Percentiles rank a stretch among this genome's conserved stretches.
phyloP scores from a whole-genome alignment of 108 stramenopile genomes.

The Fragilaria radians region DNA sequence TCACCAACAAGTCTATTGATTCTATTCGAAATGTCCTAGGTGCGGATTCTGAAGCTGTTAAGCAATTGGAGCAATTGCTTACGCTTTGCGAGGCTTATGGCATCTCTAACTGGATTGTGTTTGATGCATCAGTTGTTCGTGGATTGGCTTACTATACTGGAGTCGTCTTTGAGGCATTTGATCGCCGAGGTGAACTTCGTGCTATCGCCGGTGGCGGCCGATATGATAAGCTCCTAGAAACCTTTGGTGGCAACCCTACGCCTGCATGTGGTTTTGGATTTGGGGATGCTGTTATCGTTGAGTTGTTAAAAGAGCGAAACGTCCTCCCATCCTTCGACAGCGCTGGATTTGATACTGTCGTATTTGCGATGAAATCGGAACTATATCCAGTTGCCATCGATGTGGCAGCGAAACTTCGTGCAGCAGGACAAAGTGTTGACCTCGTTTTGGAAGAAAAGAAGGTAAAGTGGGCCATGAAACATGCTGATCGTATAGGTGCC shows the following conservation, averaged over 20 bases:
- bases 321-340: constrained; percentile 84
- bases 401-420: constrained; percentile 58
- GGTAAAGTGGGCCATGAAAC: constrained; percentile 94
- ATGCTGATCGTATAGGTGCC: constrained; percentile 88
- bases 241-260: constrained; percentile 90
- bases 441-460: constrained; percentile 87
- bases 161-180: constrained; percentile 97
- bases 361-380: constrained; percentile 76
- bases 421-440: constrained; percentile 83
- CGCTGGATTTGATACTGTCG: constrained; percentile 67
- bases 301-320: constrained; percentile 84
- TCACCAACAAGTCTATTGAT: constrained; percentile 85
- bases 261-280: constrained; percentile 98
- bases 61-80: constrained; percentile 69
- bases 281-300: constrained; percentile 98
- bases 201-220: constrained; percentile 98
- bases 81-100: constrained; percentile 79
- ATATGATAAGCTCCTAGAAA: constrained; percentile 93
- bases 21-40: constrained; percentile 69
- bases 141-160: constrained; percentile 98
- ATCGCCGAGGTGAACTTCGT: constrained; percentile 89
- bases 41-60: constrained; percentile 78
- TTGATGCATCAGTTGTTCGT: constrained; percentile 94
- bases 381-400: constrained; percentile 53
- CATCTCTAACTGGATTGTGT: constrained; percentile 89